Evolutionary conservation across 2,329 filamentous ascomycete genomes (phyloP).

Genomic region (Cytospora mali): DNA sequence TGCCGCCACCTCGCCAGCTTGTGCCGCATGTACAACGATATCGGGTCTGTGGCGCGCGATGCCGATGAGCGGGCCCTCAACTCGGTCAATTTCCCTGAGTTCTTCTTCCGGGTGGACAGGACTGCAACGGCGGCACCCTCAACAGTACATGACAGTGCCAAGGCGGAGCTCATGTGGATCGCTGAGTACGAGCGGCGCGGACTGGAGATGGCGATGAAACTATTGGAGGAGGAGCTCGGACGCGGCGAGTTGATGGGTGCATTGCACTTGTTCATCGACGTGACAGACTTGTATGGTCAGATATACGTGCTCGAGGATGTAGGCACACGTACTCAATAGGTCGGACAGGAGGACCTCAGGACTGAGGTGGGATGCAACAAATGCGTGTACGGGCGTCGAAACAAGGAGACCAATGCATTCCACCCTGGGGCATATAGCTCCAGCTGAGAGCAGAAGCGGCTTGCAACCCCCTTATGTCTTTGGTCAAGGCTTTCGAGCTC

Average conservation of each 20-base stretch:
- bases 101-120: not conserved
- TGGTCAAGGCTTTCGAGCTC: no score
- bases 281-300: constrained; percentile 41
- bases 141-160: not conserved
- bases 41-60: constrained; percentile 37
- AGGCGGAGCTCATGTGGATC: not conserved
- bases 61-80: constrained; percentile 38
- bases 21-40: constrained; percentile 41
- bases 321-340: not conserved
- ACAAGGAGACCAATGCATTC: no score
- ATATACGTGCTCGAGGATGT: constrained; percentile 36
- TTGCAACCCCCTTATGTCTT: no score
- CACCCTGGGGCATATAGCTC: no score
- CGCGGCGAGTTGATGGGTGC: not conserved
- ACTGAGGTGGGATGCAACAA: no score
- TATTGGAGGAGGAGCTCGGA: not conserved
- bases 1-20: constrained; percentile 32
- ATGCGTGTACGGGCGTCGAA: no score
- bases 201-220: not conserved
- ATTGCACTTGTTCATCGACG: constrained; percentile 36
- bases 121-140: not conserved
- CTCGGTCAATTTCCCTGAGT: constrained; percentile 36
- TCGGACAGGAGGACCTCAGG: not conserved
- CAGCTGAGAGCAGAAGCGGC: no score
- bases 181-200: constrained; percentile 12